A percentile compares a stretch with the other conserved stretches of the same genome.
phyloP scores from a whole-genome alignment of 2,329 filamentous ascomycete species.

The Tolypocladium inflatum region DNA sequence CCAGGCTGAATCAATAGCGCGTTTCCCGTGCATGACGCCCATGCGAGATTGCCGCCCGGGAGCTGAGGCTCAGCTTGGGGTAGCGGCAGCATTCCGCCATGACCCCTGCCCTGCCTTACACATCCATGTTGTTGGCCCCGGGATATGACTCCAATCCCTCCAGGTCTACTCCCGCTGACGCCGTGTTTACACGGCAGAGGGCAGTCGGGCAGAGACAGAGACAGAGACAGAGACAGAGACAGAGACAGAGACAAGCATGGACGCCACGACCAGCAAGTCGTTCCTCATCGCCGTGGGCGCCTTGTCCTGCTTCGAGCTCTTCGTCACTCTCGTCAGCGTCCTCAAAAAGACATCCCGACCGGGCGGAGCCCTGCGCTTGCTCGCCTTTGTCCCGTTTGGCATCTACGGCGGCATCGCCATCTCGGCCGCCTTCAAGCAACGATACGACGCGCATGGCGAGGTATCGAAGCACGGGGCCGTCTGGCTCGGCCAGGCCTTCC shows the following conservation, averaged over 20 bases:
- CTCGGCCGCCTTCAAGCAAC: not conserved
- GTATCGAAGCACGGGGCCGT: not conserved
- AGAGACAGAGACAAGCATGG: too few relatives aligned
- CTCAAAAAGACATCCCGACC: not conserved
- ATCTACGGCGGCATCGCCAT: constrained; percentile 6
- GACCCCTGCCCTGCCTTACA: not conserved
- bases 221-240: not conserved
- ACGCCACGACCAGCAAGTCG: not conserved
- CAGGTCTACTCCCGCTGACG: too few relatives aligned
- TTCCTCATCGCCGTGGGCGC: not conserved
- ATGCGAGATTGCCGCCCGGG: not conserved
- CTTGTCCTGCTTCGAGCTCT: not conserved
- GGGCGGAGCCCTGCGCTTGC: not conserved
- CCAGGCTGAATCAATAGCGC: not conserved
- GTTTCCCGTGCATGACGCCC: not conserved
- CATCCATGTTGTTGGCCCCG: too few relatives aligned
- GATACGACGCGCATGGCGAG: not conserved
- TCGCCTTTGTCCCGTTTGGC: constrained; percentile 2
- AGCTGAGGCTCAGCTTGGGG: not conserved
- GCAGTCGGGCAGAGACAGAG: too few relatives aligned
- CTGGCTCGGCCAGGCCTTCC: constrained; percentile 2
- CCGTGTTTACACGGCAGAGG: too few relatives aligned
- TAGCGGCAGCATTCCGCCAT: not conserved
- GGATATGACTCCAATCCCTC: too few relatives aligned
- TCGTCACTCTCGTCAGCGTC: not conserved